Conservation (phyloP, 176 grass and related monocot genomes). For the Neostapfia colusana region DNA sequence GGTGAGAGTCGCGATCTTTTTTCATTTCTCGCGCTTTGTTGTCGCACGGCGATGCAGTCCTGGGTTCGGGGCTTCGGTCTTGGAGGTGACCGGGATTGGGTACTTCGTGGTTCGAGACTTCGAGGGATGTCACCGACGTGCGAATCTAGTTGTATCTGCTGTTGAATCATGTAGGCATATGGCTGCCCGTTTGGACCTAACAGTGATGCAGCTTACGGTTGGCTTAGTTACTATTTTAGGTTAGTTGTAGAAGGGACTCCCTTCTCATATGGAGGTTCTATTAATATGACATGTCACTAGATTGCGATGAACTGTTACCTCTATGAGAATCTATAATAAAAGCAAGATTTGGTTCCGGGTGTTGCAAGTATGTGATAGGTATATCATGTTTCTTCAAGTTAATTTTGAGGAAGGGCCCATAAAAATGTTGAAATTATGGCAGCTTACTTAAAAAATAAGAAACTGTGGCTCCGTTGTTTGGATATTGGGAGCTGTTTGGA, state of each 20-base stretch:
- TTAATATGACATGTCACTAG: background rate
- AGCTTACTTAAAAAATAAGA: background rate
- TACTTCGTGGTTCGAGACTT: background rate
- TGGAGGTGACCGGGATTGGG: slow-evolving; percentile 13
- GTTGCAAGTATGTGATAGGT: slow-evolving; percentile 11
- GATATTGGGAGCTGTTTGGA: background rate
- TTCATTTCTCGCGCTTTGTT: slow-evolving; percentile 4
- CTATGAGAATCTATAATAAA: background rate
- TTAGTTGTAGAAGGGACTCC: background rate
- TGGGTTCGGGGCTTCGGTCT: slow-evolving; percentile 25
- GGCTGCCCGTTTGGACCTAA: background rate
- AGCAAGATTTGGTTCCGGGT: background rate
- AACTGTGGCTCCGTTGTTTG: background rate
- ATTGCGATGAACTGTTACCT: background rate
- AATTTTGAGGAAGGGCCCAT: background rate
- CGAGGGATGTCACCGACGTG: background rate
- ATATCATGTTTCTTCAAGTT: background rate
- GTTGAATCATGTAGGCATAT: slow-evolving; percentile 3
- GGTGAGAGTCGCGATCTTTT: slow-evolving; percentile 17
- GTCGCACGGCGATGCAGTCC: background rate
- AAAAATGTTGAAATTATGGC: background rate
- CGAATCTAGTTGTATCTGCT: background rate
- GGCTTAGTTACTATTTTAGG: background rate
- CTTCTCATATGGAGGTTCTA: background rate
- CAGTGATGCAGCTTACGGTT: background rate